phyloP scores from a whole-genome alignment of 2,329 filamentous ascomycete species.

The Clarireedia monteithiana region DNA sequence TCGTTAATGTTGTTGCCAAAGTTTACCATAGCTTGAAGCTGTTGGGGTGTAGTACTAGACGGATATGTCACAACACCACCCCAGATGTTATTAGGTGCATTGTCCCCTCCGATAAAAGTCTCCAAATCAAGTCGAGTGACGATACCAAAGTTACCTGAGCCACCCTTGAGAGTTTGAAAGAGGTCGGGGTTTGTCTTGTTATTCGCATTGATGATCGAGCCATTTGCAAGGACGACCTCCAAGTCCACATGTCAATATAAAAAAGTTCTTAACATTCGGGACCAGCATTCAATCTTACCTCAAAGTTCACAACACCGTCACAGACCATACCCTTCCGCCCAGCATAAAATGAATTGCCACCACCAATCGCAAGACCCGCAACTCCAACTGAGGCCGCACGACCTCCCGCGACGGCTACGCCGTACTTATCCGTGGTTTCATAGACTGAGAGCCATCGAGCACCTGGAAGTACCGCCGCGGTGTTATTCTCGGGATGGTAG shows the following conservation, averaged over 20 bases:
- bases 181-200: constrained; percentile 38
- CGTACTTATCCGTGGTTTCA: neutral
- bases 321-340: constrained; percentile 11
- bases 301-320: constrained; percentile 14
- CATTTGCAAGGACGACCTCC: constrained; percentile 36
- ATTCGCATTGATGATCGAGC: constrained; percentile 39
- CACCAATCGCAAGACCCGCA: constrained; percentile 17
- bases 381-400: constrained; percentile 13
- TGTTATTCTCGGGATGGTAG: constrained; percentile 23
- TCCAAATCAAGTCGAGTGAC: constrained; percentile 40
- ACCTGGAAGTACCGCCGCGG: constrained; percentile 31
- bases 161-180: constrained; percentile 46
- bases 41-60: neutral
- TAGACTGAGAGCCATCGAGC: constrained; percentile 27
- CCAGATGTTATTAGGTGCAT: constrained; percentile 7
- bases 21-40: neutral
- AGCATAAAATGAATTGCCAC: constrained; percentile 20
- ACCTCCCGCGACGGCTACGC: constrained; percentile 12
- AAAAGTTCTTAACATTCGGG: neutral
- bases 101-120: constrained; percentile 21
- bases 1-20: neutral
- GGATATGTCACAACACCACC: constrained; percentile 7
- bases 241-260: constrained; percentile 1
- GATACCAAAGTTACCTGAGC: constrained; percentile 36
- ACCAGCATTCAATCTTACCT: neutral